Evolutionary conservation across 208 protist species (phyloP).

Genomic region (Tritrichomonas foetus): DNA sequence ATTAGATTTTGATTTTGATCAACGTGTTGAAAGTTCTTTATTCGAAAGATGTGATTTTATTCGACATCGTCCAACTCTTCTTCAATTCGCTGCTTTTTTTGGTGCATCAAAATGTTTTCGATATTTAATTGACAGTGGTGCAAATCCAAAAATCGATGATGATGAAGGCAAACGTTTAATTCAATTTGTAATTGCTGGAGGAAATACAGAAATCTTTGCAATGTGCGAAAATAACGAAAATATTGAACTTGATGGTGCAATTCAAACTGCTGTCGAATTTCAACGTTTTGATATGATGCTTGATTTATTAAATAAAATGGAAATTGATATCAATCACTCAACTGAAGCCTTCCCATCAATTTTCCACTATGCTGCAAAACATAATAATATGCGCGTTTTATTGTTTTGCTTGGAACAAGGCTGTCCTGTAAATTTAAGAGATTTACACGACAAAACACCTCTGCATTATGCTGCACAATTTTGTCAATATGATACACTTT

Average conservation of each 20-base stretch:
- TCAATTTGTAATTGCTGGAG: slow-evolving; percentile 12
- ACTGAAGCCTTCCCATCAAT: not conserved
- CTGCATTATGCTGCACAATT: not conserved
- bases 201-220: not conserved
- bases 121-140: not conserved
- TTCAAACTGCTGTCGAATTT: not conserved
- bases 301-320: not conserved
- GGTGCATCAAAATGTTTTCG: not conserved
- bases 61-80: not conserved
- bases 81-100: not conserved
- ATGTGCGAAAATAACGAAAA: not conserved
- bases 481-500: not conserved
- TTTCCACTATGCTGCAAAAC: not conserved
- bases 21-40: not conserved
- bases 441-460: not conserved
- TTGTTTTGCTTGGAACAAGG: not conserved
- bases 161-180: not conserved
- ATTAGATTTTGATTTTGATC: not conserved
- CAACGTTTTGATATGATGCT: not conserved
- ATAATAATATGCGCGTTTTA: not conserved
- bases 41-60: not conserved
- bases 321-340: not conserved
- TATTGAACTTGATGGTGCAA: not conserved
- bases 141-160: not conserved
- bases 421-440: not conserved